Evolutionary conservation across 2,329 filamentous ascomycete species (phyloP).

Genomic region (Didymellaceae sp.): DNA sequence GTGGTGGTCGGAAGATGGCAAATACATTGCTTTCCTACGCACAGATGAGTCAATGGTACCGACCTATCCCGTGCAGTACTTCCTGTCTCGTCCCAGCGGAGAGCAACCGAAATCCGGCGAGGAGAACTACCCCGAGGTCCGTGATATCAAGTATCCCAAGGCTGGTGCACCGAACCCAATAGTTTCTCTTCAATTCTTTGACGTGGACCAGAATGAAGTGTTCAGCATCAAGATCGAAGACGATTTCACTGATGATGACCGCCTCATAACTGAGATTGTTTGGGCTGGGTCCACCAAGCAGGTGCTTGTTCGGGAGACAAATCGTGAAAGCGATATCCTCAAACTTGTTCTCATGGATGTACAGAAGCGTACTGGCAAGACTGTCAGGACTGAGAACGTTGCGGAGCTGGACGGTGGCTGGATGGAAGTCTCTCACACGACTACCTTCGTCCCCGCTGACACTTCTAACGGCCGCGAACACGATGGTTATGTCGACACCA

Average conservation of each 20-base stretch:
- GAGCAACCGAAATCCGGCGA: constrained; percentile 70
- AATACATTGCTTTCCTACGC: constrained; percentile 87
- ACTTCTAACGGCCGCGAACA: constrained; percentile 73
- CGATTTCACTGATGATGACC: constrained; percentile 79
- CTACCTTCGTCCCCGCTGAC: constrained; percentile 85
- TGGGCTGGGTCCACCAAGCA: constrained; percentile 80
- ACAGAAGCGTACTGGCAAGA: constrained; percentile 72
- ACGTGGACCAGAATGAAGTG: constrained; percentile 75
- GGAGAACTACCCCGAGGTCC: constrained; percentile 88
- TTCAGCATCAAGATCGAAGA: constrained; percentile 80
- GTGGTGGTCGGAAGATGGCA: constrained; percentile 94
- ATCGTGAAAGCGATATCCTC: constrained; percentile 90
- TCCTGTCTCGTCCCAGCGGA: constrained; percentile 84
- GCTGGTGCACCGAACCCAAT: constrained; percentile 91
- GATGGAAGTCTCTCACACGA: constrained; percentile 92
- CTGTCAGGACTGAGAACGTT: constrained; percentile 80
- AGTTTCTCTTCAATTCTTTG: constrained; percentile 88
- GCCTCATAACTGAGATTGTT: constrained; percentile 89
- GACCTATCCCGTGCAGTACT: constrained; percentile 92
- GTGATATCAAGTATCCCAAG: constrained; percentile 96
- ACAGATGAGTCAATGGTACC: constrained; percentile 94
- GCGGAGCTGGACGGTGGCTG: constrained; percentile 90
- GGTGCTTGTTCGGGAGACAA: constrained; percentile 88
- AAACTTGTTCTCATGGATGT: constrained; percentile 88
- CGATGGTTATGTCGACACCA: constrained; percentile 91